Evolutionary conservation across 805 yeast genomes (phyloP).

Genomic region (Lachancea sp.): DNA sequence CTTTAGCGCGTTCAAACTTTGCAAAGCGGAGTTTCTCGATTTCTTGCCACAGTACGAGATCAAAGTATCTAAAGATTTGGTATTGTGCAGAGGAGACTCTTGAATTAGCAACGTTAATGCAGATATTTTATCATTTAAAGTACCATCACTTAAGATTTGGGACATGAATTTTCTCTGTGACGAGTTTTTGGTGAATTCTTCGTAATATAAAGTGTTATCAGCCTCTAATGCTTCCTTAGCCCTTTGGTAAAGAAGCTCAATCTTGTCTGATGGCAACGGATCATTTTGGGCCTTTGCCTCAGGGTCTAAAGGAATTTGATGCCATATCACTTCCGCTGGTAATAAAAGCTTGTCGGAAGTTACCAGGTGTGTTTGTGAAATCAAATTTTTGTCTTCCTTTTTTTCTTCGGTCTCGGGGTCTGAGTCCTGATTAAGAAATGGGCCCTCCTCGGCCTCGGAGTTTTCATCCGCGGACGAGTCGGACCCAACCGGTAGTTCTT

Average conservation of each 20-base stretch:
- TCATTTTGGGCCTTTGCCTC: conserved; percentile 23
- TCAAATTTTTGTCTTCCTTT: conserved; percentile 30
- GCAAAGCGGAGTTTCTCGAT: conserved; percentile 87
- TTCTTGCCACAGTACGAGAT: conserved; percentile 79
- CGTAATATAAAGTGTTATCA: conserved; percentile 66
- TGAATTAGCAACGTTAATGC: conserved; percentile 89
- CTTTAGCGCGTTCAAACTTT: conserved; percentile 80
- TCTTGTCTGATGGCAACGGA: conserved; percentile 41
- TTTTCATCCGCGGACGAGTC: conserved; percentile 12
- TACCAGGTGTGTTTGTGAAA: conserved; percentile 37
- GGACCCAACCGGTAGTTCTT: conserved; percentile 17
- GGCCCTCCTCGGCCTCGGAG: conserved; percentile 19
- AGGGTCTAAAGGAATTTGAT: conserved; percentile 44
- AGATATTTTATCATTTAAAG: conserved; percentile 88
- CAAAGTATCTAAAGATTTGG: conserved; percentile 75
- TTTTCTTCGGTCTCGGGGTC: conserved; percentile 18
- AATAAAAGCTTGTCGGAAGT: conserved; percentile 50
- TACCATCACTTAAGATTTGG: conserved; percentile 86
- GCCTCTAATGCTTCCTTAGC: conserved; percentile 60
- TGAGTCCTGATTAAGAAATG: conserved; percentile 16
- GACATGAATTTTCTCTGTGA: conserved; percentile 84
- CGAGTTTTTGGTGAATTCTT: conserved; percentile 65
- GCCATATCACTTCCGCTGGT: conserved; percentile 72
- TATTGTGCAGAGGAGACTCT: conserved; percentile 89
- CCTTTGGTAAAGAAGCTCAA: conserved; percentile 54